A percentile compares a stretch with the other conserved stretches of the same genome.
Conservation (phyloP, 2,329 filamentous ascomycete genomes). For the Trichoderma arundinaceum region DNA sequence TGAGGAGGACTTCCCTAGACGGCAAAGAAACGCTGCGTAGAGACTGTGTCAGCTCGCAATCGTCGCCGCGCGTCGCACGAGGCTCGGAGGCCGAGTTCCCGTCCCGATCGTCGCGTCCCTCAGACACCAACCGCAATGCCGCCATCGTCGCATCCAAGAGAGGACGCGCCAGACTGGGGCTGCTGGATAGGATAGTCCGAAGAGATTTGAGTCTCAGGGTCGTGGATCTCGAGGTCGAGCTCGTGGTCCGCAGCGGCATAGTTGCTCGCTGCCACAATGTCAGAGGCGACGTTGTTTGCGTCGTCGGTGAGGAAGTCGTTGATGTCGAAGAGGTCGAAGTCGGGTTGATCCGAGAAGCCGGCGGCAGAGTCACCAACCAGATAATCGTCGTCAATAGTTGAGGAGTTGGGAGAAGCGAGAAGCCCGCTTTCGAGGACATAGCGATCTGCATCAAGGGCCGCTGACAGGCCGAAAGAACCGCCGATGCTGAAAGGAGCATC, state of each 20-base stretch:
- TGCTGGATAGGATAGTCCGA: conserved; percentile 72
- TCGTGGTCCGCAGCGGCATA: conserved; percentile 60
- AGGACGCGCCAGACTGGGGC: conserved; percentile 75
- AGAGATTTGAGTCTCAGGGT: conserved; percentile 66
- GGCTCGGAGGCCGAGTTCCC: conserved; percentile 45
- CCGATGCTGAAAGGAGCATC: conserved; percentile 70
- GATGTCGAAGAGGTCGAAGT: conserved; percentile 57
- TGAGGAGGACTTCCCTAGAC: conserved; percentile 55
- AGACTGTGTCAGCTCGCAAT: conserved; percentile 46
- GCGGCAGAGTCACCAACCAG: conserved; percentile 64
- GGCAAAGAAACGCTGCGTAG: conserved; percentile 49
- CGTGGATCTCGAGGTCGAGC: conserved; percentile 58
- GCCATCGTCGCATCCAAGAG: conserved; percentile 74
- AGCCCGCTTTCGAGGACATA: conserved; percentile 77
- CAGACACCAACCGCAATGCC: conserved; percentile 74
- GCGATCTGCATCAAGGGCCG: conserved; percentile 74
- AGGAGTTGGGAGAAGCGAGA: conserved; percentile 73
- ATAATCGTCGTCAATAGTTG: conserved; percentile 71
- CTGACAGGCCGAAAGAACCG: conserved; percentile 71
- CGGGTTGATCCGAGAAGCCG: conserved; percentile 50
- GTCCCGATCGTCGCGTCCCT: conserved; percentile 57
- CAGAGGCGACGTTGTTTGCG: conserved; percentile 51
- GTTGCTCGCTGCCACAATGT: conserved; percentile 56
- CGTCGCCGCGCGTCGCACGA: conserved; percentile 47
- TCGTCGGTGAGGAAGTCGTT: conserved; percentile 63